phyloP scores from a whole-genome alignment of 495 filamentous ascomycete species.

The Tuber aestivum region DNA sequence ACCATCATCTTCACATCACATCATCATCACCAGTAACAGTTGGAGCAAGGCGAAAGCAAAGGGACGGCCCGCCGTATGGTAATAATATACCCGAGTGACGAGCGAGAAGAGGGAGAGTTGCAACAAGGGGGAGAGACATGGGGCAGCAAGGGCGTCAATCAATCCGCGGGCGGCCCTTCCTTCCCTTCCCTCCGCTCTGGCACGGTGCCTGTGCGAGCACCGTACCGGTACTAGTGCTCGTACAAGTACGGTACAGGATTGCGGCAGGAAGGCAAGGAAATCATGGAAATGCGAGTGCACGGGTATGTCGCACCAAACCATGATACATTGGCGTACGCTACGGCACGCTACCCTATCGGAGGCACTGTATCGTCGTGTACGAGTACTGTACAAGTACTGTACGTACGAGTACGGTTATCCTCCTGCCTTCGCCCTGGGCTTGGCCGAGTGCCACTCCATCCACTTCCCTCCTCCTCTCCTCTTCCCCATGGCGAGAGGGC shows the following conservation, averaged over 20 bases:
- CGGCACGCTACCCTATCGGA: conserved; percentile 24
- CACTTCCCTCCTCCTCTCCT: conserved; percentile 22
- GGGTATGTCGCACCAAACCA: conserved; percentile 20
- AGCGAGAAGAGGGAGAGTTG: conserved; percentile 9
- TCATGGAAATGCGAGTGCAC: conserved; percentile 26
- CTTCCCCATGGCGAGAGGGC: conserved; percentile 20
- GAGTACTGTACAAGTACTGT: too few relatives aligned
- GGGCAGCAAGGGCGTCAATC: conserved; percentile 30
- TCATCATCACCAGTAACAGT: neutral
- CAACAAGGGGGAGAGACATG: conserved; percentile 20
- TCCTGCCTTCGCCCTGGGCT: conserved; percentile 17
- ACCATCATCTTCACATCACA: neutral
- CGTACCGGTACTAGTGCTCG: too few relatives aligned
- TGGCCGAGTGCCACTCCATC: conserved; percentile 21
- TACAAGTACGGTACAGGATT: conserved; percentile 7
- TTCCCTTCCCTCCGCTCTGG: conserved; percentile 20
- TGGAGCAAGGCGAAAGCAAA: neutral
- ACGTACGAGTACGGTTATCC: too few relatives aligned
- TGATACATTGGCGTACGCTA: conserved; percentile 15
- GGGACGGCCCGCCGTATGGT: neutral
- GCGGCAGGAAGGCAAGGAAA: conserved; percentile 18
- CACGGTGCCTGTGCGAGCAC: too few relatives aligned
- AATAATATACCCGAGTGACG: neutral
- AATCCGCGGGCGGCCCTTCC: conserved; percentile 25
- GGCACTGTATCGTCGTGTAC: conserved; percentile 12